Base-by-base conservation (phyloP, 768 basidiomycete genomes). In the Boletus edulis region DNA sequence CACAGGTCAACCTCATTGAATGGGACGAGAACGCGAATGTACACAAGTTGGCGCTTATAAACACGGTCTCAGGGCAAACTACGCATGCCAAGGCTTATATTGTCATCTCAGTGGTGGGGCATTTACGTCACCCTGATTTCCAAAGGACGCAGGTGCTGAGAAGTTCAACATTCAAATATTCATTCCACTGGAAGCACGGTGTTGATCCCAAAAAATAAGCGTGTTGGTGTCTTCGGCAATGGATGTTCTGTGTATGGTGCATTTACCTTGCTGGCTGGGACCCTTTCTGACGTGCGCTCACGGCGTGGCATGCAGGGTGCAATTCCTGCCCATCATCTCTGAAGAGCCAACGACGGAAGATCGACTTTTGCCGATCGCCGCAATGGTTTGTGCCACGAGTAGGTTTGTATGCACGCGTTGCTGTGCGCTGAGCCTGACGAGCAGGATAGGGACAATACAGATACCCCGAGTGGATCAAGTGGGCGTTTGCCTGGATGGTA, bases 171-270 rank as follows among this genome's bases (percentile, higher is more conserved):
- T 65, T 81, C 83, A 20, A 20, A 20, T 20, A 20, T 20, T 1
- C 20, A 31, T 77, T 81, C 20, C 62, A 66, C 51, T 87, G 84
- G 83, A 68, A 75, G 43, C 80, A 82, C 46, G 80, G 80, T 60
- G 75, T 85, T 17, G 63, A 74, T 42, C 62, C 62, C 86, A 52
- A 70, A 69, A 54, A 78, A 78, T 2, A 84, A 83, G 67, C 71
- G 74, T 27, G 76, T 87, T 8, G 84, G 80, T 1, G 79, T 86
- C 14, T 79, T 86, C 62, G 85, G 84, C 38, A 85, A 85, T 62
- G 85, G 83, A 4, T 84, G 79, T 57, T 82, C 81, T 40, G 83
- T 77, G 77, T 83, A 62, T 60, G 76, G 73, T 35, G 43, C 24
- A 8, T 56, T 58, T 44, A 47, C 24, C 58, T 61, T 54, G 54